Conservation (phyloP, 257 asterid species). For the Salvia splendens region DNA sequence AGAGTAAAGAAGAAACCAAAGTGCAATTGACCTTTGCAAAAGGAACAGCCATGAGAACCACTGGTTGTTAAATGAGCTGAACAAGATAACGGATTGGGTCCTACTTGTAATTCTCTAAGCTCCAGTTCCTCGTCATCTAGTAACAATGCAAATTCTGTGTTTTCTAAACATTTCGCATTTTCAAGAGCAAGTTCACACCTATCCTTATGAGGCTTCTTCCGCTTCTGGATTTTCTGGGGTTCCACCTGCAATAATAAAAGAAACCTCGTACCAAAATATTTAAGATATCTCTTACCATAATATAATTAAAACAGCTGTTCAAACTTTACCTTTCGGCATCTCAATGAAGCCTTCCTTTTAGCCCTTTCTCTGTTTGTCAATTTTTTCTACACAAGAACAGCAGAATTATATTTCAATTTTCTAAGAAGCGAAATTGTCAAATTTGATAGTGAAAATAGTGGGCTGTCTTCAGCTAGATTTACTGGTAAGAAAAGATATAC, state of each 20-base stretch:
- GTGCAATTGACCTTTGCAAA: slow-evolving; percentile 80
- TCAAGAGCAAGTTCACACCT: slow-evolving; percentile 82
- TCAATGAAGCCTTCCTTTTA: slow-evolving; percentile 56
- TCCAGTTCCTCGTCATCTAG: slow-evolving; percentile 95
- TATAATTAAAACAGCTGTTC: slow-evolving; percentile 18
- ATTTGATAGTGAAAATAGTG: background rate
- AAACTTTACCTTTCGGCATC: slow-evolving; percentile 58
- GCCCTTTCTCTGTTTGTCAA: slow-evolving; percentile 60
- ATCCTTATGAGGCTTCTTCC: slow-evolving; percentile 50
- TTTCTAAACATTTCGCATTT: slow-evolving; percentile 47
- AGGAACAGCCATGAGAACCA: slow-evolving; percentile 81
- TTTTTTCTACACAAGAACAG: slow-evolving; percentile 57
- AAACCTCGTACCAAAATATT: slow-evolving; percentile 7
- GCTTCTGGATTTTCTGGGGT: slow-evolving; percentile 50
- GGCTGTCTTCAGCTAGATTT: slow-evolving; percentile 25
- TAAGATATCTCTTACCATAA: slow-evolving; percentile 7
- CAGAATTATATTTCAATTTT: slow-evolving; percentile 22
- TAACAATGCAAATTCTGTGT: slow-evolving; percentile 48
- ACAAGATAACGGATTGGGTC: slow-evolving; percentile 79
- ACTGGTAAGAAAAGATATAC: background rate
- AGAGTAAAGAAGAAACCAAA: slow-evolving; percentile 14
- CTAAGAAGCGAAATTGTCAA: slow-evolving; percentile 8
- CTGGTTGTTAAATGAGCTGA: slow-evolving; percentile 66
- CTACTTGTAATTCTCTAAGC: slow-evolving; percentile 78
- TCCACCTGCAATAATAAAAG: slow-evolving; percentile 47